Percentiles rank a stretch among this genome's conserved stretches.
Conservation (phyloP, 2,329 filamentous ascomycete genomes). For the Cucurbitaria berberidis region DNA sequence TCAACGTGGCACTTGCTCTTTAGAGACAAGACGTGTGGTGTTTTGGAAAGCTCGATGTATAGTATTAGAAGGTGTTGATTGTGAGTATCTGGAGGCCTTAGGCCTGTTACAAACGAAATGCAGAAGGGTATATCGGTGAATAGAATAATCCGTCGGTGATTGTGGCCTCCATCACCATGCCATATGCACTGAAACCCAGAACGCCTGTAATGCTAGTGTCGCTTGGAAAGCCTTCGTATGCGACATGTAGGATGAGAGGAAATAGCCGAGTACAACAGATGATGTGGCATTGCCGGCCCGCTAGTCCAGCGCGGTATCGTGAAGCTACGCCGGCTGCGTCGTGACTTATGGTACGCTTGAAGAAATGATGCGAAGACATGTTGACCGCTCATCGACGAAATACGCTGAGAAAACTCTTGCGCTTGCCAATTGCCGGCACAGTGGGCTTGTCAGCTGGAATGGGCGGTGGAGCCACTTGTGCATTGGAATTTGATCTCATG, state of each 20-base stretch:
- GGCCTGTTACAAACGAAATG: conserved; percentile 7
- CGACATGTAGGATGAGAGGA: conserved; percentile 11
- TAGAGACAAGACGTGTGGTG: background rate
- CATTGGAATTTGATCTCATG: conserved; percentile 24
- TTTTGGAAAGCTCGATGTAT: background rate
- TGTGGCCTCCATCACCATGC: conserved; percentile 4
- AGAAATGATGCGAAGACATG: background rate
- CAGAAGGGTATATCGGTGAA: conserved; percentile 14
- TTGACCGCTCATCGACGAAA: conserved; percentile 43
- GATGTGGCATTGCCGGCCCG: conserved; percentile 5
- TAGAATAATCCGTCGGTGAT: background rate
- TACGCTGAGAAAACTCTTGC: conserved; percentile 55
- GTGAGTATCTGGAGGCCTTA: conserved; percentile 3
- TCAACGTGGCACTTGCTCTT: background rate
- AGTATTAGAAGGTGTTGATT: conserved; percentile 5
- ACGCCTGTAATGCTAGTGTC: conserved; percentile 13
- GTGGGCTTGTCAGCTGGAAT: conserved; percentile 37
- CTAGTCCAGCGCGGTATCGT: conserved; percentile 1
- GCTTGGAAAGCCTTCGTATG: conserved; percentile 3
- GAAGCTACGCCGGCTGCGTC: background rate
- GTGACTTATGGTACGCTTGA: conserved; percentile 4
- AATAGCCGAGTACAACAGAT: conserved; percentile 3
- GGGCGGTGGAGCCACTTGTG: conserved; percentile 32
- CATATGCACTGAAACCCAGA: conserved; percentile 1
- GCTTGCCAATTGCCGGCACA: conserved; percentile 51